These are phyloP conservation scores for Selenicereus undatus DNA, from an alignment of 148 eudicot genomes.

Conservation along the genomic window DNA sequence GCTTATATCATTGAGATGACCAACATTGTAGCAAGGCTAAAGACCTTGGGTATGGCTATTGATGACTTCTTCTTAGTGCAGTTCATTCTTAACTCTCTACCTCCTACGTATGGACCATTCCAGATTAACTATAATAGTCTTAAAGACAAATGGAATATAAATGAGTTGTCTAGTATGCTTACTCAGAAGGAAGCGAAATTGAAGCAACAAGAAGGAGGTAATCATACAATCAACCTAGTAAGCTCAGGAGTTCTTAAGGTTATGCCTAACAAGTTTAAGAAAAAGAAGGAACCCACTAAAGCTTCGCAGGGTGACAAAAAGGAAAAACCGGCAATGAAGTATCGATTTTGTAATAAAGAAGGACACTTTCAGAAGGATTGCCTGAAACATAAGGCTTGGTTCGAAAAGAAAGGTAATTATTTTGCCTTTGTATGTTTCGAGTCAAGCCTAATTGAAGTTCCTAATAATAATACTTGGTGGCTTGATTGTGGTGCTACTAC, in stretches of 20 bases:
- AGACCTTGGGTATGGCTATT: slow-evolving; percentile 15
- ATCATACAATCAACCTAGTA: slow-evolving; percentile 12
- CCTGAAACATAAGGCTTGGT: not conserved
- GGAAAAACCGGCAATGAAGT: not conserved
- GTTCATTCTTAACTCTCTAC: slow-evolving; percentile 19
- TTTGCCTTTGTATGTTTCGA: not conserved
- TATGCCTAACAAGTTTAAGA: not conserved
- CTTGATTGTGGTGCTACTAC: slow-evolving; percentile 13
- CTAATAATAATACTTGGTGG: slow-evolving; percentile 13
- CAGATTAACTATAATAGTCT: slow-evolving; percentile 24
- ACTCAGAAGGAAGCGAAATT: slow-evolving; percentile 24
- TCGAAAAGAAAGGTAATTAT: not conserved
- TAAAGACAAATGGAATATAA: slow-evolving; percentile 25
- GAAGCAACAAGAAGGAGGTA: not conserved
- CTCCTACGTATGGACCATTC: slow-evolving; percentile 16
- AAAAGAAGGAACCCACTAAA: not conserved
- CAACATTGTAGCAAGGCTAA: slow-evolving; percentile 20
- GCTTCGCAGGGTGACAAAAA: not conserved
- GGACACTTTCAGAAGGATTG: not conserved
- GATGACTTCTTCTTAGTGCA: slow-evolving; percentile 16
- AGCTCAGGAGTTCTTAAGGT: not conserved
- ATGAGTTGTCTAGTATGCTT: slow-evolving; percentile 20
- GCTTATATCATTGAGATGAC: slow-evolving; percentile 11
- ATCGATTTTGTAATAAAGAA: slow-evolving; percentile 1
- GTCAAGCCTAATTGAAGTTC: not conserved